Base-by-base conservation (phyloP, 1,284 basidiomycete species). In the Trametes sp. region DNA sequence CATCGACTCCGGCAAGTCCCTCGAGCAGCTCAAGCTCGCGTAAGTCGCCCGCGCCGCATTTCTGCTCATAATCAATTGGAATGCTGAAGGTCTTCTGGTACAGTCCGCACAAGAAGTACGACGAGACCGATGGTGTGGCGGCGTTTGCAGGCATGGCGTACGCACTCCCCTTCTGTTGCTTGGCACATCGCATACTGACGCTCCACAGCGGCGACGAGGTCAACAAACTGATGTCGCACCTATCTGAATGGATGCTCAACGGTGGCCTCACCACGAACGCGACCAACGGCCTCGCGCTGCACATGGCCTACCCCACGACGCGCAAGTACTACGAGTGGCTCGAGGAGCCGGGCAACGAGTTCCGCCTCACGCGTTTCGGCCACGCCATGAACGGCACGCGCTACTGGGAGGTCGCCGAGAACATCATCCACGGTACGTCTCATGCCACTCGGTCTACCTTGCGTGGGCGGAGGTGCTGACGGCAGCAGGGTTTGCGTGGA, bases 401-500 rank as follows among this genome's bases (percentile, higher is more conserved):
- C 7, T 61, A 67, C 57, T 67, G 66, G 66, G 66, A 67, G 50
- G 36, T 63, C 14, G 59, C 62, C 2, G 63, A 65, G 50, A 67
- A 67, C 50, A 62, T 67, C 60, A 61, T 67, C 7, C 58, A 59
- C 21, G 66, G 66, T 67, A 23, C 21, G 63, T 54, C 4, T 23
- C 21, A 3, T 9, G 33, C 19, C 21, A 11, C 11, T 16, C 1
- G 21, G n/a, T 10, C 2, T 1, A 24, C 2, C 11, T 19, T 31
- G n/a, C n/a, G n/a, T n/a, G 7, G 23, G 7, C 23, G 19, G 11
- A 41, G 6, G 4, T 19, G 8, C 6, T 21, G 38, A 21, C 28
- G 33, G 29, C 1, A 13, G 23, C 51, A 90, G 89, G 82, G 8
- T 90, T 89, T 69, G 84, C 87, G 61, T 92, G 90, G 86, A 74